Base-by-base conservation (phyloP, 331 rosid genomes). In the Quercus lobata region DNA sequence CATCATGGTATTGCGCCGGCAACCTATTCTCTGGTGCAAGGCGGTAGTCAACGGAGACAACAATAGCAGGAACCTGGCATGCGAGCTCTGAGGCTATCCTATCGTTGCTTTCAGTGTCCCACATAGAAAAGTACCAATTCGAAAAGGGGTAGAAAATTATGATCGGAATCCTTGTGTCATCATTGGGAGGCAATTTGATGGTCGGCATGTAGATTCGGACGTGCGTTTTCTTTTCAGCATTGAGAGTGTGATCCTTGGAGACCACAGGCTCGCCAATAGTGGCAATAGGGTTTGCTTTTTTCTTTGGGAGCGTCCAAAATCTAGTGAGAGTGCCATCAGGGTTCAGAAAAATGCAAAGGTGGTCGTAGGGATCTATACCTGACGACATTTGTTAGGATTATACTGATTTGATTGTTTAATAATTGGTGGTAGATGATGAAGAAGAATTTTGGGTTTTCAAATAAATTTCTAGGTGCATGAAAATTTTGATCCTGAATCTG, bases 141-240 rank as follows among this genome's bases (percentile, higher is more conserved):
- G 92, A 92, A 17, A 58, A 69, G 72, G 89, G 96, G 79, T 84
- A 84, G 73, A 84, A 89, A 9, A 91, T 16, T 27, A 89, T 25
- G 34, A 91, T 86, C 0, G 96, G 96, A 3, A 91, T 46, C 9
- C 89, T 84, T 0, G 87, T 87, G 84, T 87, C 93, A 1, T 49
- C 17, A 49, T 91, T 91, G 14, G 93, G 89, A 2, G 96, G 93
- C 5, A 91, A 75, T 60, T 82, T 86, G 0, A 87, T 49, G 16
- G 54, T 72, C 8, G 96, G 96, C 37, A 93, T 56, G 61, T 76
- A 89, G 29, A 91, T 1, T 0, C 93, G 82, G 21, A 78, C 73
- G 87, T 87, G 86, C 1, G 82, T 71, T 22, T 80, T 7, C 2
- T 72, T 87, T 10, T 83, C 76, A 0, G 7, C 0, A 57, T 86